Evolutionary conservation across 164 flowering plant genomes (phyloP).

Genomic region (Berberis thunbergii): DNA sequence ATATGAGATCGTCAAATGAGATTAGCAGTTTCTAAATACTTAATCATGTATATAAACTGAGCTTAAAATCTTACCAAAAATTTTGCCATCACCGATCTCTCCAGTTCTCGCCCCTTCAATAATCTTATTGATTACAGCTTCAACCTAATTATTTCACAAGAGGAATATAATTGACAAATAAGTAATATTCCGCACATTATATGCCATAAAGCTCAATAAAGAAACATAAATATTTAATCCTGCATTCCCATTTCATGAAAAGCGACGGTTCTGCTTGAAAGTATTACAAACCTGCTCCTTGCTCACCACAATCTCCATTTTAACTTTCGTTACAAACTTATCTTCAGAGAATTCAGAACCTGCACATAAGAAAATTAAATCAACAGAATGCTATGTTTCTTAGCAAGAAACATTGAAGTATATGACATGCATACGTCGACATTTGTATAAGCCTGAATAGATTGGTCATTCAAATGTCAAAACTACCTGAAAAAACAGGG

Average conservation of each 20-base stretch:
- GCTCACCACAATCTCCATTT: slow-evolving; percentile 83
- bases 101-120: slow-evolving; percentile 87
- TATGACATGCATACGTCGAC: no score
- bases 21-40: background rate
- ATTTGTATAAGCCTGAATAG: no score
- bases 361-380: slow-evolving; percentile 9
- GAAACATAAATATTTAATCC: background rate
- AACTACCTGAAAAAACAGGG: no score
- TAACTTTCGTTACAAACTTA: slow-evolving; percentile 76
- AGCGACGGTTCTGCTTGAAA: background rate
- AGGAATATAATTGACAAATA: background rate
- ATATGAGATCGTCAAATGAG: background rate
- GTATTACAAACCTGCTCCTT: slow-evolving; percentile 61
- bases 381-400: no score
- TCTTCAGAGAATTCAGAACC: slow-evolving; percentile 96
- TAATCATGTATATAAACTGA: background rate
- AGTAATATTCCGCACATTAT: background rate
- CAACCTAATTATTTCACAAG: slow-evolving; percentile 43
- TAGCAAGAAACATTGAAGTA: no score
- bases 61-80: slow-evolving; percentile 50
- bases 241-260: background rate
- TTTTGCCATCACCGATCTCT: slow-evolving; percentile 96
- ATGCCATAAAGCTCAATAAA: background rate
- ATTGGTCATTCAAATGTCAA: no score
- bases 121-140: slow-evolving; percentile 70